These are phyloP conservation scores for Saccharomycopsis olivae DNA, from an alignment of 805 yeast species.

Conservation along the genomic window DNA sequence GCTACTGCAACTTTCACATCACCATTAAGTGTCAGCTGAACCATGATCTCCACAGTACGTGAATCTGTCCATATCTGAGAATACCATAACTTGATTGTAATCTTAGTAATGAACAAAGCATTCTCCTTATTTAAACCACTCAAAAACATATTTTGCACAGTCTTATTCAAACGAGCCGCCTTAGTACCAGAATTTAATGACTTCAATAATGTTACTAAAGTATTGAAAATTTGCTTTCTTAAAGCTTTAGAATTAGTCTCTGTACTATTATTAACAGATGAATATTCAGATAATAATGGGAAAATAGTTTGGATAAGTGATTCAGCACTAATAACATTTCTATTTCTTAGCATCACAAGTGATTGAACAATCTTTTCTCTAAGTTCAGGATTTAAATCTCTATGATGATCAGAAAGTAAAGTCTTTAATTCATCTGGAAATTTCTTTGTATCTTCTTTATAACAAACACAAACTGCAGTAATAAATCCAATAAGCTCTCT, in stretches of 20 bases:
- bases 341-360: slow-evolving; percentile 82
- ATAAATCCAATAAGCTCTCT: slow-evolving; percentile 82
- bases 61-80: slow-evolving; percentile 98
- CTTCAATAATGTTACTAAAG: slow-evolving; percentile 69
- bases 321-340: slow-evolving; percentile 70
- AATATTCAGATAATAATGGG: slow-evolving; percentile 70
- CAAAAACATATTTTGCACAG: slow-evolving; percentile 87
- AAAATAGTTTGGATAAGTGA: slow-evolving; percentile 75
- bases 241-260: slow-evolving; percentile 70
- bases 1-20: slow-evolving; percentile 81
- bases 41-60: slow-evolving; percentile 94
- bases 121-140: slow-evolving; percentile 67
- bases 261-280: slow-evolving; percentile 33
- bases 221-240: slow-evolving; percentile 71
- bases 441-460: slow-evolving; percentile 74
- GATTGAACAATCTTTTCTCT: slow-evolving; percentile 88
- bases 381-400: slow-evolving; percentile 71
- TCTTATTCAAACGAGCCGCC: slow-evolving; percentile 79
- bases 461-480: slow-evolving; percentile 84
- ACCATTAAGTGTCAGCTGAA: slow-evolving; percentile 84
- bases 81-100: slow-evolving; percentile 94
- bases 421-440: slow-evolving; percentile 76
- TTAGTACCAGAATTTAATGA: slow-evolving; percentile 80
- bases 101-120: slow-evolving; percentile 92
- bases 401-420: slow-evolving; percentile 64